Evolutionary conservation across 257 asterid genomes (phyloP), one percentile per base, ranked within the genome.

Genomic region (Lantana camara): DNA sequence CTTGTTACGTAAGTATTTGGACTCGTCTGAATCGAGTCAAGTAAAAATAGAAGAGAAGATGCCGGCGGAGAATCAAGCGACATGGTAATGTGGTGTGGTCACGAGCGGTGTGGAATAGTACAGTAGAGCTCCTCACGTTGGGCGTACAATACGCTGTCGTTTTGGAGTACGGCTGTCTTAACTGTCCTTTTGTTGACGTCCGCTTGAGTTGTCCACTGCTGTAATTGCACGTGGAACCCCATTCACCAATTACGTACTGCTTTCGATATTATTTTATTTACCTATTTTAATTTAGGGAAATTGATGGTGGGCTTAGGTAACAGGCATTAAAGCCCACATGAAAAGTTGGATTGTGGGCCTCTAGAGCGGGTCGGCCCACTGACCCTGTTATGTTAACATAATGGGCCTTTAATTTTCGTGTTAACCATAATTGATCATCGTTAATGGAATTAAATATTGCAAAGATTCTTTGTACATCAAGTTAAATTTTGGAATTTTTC

Each of bases 101-200:
- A n/a, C n/a, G n/a, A 57, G 63, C 8, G 0, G 53, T n/a, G 10
- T 22, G n/a, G 24, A 54, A 7, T 29, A 44, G 35, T 38, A 59
- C 22, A 63, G 46, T 46, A 47, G 9, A 38, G 65, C 19, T 11
- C 17, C 58, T 45, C 80, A 75, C 75, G 73, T 69, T 63, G 71
- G 29, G 53, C 24, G 74, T 63, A 57, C 64, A 50, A 67, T 46
- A 15, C 67, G 79, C 40, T 27, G 57, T 14, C 69, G 72, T 69
- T 45, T 69, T 29, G 15, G 42, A 44, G 75, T 69, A 63, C 75
- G 74, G 78, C 68, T 40, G 50, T 66, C n/a, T 54, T 63, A 76
- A 73, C 75, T 72, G 81, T 76, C 73, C 66, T 60, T 64, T 54
- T 65, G 47, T 67, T 63, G 74, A 61, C 65, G 52, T 37, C 53